Evolutionary conservation across 78 protist genomes (phyloP).

Genomic region (Chrysochromulina parva): DNA sequence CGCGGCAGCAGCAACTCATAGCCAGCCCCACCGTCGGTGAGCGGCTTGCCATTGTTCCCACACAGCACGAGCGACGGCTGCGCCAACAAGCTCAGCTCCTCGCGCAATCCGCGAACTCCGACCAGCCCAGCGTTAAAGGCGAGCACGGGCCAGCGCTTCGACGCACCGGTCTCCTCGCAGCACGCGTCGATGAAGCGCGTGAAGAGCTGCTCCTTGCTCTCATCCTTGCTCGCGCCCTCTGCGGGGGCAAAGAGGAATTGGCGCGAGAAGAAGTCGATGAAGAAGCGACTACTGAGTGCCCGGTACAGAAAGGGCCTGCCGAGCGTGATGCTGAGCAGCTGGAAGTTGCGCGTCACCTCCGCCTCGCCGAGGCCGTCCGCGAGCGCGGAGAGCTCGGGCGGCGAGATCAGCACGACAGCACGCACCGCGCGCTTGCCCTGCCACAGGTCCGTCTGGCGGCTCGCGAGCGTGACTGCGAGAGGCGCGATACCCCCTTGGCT

Average conservation of each 20-base stretch:
- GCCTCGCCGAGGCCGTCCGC: too few species aligned
- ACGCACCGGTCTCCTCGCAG: neutral
- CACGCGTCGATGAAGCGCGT: neutral
- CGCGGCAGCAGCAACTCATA: neutral
- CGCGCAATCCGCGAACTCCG: neutral
- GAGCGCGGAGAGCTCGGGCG: neutral
- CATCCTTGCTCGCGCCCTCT: neutral
- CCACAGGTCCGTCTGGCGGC: neutral
- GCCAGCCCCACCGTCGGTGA: neutral
- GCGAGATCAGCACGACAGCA: neutral
- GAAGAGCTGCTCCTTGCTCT: too few species aligned
- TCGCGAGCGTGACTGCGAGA: neutral
- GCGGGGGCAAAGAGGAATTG: neutral
- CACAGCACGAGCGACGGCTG: constrained; percentile 2
- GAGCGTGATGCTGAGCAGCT: neutral
- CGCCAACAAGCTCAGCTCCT: neutral
- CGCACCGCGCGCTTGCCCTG: neutral
- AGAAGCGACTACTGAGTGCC: neutral
- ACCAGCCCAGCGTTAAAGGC: neutral
- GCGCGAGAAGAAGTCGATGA: neutral
- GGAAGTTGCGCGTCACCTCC: neutral
- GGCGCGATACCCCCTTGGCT: neutral
- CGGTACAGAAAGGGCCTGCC: neutral
- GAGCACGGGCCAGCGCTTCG: neutral
- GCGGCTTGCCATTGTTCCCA: neutral